Evolutionary conservation across 495 filamentous ascomycete species (phyloP).

Genomic region (Aspergillus nanangensis): DNA sequence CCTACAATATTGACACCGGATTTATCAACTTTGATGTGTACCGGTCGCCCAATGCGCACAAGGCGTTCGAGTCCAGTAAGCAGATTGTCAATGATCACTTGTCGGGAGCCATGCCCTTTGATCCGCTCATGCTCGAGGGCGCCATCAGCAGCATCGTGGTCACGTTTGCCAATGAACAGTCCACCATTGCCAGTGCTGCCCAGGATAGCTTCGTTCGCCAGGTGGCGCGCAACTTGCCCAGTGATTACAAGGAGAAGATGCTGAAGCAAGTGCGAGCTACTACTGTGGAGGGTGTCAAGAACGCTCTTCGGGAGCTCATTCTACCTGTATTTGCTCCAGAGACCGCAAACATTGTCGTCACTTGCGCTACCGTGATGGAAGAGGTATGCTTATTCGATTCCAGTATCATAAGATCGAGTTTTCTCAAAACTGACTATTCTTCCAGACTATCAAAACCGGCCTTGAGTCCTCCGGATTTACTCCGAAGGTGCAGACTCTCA

Average conservation of each 20-base stretch:
- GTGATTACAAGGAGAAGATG: conserved; percentile 71
- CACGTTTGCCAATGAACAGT: conserved; percentile 77
- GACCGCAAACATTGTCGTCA: conserved; percentile 77
- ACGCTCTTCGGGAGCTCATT: conserved; percentile 68
- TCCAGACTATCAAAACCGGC: conserved; percentile 63
- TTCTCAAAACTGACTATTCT: conserved; percentile 7
- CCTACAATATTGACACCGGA: conserved; percentile 69
- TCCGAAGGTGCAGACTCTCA: conserved; percentile 67
- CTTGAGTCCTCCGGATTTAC: conserved; percentile 74
- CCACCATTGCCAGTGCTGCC: conserved; percentile 75
- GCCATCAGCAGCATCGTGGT: conserved; percentile 86
- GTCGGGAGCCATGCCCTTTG: conserved; percentile 59
- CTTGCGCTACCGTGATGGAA: conserved; percentile 80
- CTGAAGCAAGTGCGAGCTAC: conserved; percentile 73
- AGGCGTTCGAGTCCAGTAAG: conserved; percentile 74
- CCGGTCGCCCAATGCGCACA: conserved; percentile 83
- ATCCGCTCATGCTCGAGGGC: conserved; percentile 80
- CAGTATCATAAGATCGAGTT: conserved; percentile 4
- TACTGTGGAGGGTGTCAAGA: conserved; percentile 69
- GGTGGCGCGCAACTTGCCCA: conserved; percentile 72
- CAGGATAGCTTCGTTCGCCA: conserved; percentile 75
- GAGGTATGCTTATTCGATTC: conserved; percentile 54
- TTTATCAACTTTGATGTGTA: conserved; percentile 79
- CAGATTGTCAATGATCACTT: conserved; percentile 67
- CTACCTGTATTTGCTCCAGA: conserved; percentile 72